A percentile compares a stretch with the other conserved stretches of the same genome.
Evolutionary conservation across 2,329 filamentous ascomycete species (phyloP).

Genomic region (Xylariaceae sp.): DNA sequence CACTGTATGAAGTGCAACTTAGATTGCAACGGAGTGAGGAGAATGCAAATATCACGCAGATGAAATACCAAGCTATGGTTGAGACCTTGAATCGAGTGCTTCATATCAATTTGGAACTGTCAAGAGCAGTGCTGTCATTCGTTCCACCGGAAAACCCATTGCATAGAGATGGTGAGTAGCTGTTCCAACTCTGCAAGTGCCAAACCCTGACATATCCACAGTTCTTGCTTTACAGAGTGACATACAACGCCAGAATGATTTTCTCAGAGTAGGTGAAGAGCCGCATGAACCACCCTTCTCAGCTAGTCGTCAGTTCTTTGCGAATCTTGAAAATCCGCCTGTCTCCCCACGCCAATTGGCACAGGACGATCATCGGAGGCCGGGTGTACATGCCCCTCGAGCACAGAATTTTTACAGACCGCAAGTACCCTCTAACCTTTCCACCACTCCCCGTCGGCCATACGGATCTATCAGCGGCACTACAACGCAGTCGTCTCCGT

Average conservation of each 20-base stretch:
- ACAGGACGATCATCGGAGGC: constrained; percentile 76
- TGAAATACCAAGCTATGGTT: constrained; percentile 76
- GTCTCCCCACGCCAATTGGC: constrained; percentile 84
- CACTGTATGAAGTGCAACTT: constrained; percentile 72
- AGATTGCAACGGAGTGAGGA: constrained; percentile 82
- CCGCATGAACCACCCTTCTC: constrained; percentile 61
- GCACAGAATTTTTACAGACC: constrained; percentile 65
- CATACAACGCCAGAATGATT: constrained; percentile 57
- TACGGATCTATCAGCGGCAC: constrained; percentile 80
- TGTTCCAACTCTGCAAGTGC: background rate
- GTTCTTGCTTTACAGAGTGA: constrained; percentile 55
- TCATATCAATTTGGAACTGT: constrained; percentile 81
- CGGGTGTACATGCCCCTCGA: constrained; percentile 57
- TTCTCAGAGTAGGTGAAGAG: constrained; percentile 54
- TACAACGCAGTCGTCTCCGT: constrained; percentile 65
- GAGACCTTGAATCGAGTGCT: constrained; percentile 69
- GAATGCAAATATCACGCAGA: constrained; percentile 69
- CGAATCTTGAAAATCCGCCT: constrained; percentile 67
- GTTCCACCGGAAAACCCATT: constrained; percentile 72
- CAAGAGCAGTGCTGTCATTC: constrained; percentile 67
- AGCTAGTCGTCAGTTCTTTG: constrained; percentile 62
- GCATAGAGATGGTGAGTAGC: constrained; percentile 72
- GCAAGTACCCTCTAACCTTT: constrained; percentile 75
- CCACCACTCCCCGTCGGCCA: constrained; percentile 57
- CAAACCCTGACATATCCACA: constrained; percentile 29